Base-by-base conservation (phyloP, 345 rosid genomes). In the Gossypium australe region DNA sequence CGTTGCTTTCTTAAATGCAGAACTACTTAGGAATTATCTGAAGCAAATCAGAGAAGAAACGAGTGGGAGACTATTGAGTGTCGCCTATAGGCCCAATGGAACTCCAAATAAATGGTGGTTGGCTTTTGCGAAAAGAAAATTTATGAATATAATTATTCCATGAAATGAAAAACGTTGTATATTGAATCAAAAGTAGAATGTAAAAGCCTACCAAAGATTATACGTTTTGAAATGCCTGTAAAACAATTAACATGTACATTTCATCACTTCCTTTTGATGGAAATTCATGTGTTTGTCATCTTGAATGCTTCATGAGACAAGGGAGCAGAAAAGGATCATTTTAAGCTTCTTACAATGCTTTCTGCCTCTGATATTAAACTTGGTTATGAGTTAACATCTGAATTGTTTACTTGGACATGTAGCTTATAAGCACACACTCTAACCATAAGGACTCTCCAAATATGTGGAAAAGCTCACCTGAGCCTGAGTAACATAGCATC, bases 51-150 rank as follows among this genome's bases (percentile, higher is more conserved):
- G 98, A 74, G 99, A 93, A 75, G 97, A 91, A 80, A 93, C 97
- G 2, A 95, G 98, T 61, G 97, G 99, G 38, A 89, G 99, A 78
- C 74, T 95, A n/a, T 56, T 95, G 79, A 88, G 97, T 11, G 99
- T 91, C 18, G 90, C 99, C 17, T 95, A 95, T 75, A 88, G 98
- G 80, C 86, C 87, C 2, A 93, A 93, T 29, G 98, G 99, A 64
- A 91, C 97, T 57, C 99, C 98, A 45, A 95, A 93, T 84, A 95
- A 95, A 80, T 95, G 97, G 99, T 95, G 99, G 98, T 77, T 93
- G 76, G 99, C 98, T 25, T 91, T 95, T 76, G 94, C 99, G 48
- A 93, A 95, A 88, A 88, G 97, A 81, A 93, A 95, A 80, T 95
- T 91, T 82, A 87, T 90, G 88, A 95, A 93, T 80, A 82, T 90